Evolutionary conservation across 257 asterid species (phyloP), one percentile per base, ranked within the genome.

Genomic region (Nicotiana obtusifolia): DNA sequence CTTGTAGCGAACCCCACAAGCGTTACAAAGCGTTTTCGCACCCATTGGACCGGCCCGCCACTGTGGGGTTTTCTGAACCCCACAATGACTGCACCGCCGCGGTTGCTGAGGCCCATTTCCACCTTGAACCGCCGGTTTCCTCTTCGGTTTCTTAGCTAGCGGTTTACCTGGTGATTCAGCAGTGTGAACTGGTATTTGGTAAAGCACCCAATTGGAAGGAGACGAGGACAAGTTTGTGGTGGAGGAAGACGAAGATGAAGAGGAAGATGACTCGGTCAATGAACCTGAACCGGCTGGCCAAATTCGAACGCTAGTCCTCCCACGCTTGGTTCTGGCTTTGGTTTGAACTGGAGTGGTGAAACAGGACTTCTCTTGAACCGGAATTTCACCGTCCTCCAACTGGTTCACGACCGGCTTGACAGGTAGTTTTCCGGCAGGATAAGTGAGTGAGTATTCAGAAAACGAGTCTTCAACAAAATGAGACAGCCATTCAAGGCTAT

Each of bases 31-130:
- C n/a, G 99, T 95, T 79, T 95, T 95, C 35, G 97, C 84, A 2
- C 99, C 99, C 3, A 83, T 88, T 5, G 99, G 99, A 0, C 99
- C 99, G 41, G 98, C 97, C 83, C 98, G 87, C 99, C 99, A 95
- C 88, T 95, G 99, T 20, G 99, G 98, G 13, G 99, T 95, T 86
- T 92, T 95, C 9, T 95, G 95, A 16, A 92, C 97, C 57, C 97
- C 97, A 87, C 99, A 95, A 54, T 95, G 99, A 86, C 88, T 88
- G 89, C 99, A 95, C 86, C 95, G 87, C 83, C 98, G 80, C 35
- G 96, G 86, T 85, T 87, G 94, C 82, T 87, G 94, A 11, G 81
- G 81, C 28, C 64, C 85, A 1, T 68, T 88, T 7, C 83, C 88
- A 52, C 82, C 86, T 0, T 71, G 68, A 82, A 9, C 52, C 82